Base-by-base conservation (phyloP, 768 basidiomycete genomes). In the Leucogyrophana mollusca region DNA sequence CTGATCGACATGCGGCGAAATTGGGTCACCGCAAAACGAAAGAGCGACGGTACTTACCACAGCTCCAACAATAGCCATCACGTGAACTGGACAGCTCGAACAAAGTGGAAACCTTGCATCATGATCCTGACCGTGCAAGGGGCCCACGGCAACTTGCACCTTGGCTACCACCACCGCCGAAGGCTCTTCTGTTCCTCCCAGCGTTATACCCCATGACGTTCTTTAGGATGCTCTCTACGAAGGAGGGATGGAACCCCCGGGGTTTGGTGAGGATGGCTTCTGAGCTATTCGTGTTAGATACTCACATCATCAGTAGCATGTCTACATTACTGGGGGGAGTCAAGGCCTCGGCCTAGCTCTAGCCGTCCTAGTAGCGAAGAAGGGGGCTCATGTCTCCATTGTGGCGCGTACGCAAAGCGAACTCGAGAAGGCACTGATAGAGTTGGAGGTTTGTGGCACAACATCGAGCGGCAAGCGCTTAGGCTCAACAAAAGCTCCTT, bases 251-350 rank as follows among this genome's bases (percentile, higher is more conserved):
- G 62, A 49, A 56, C 27, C 59, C 65, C 8, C 50, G 55, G 21
- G 57, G 55, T 10, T 21, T 47, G 24, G 46, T 47, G 32, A 47
- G 46, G n/a, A n/a, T n/a, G n/a, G n/a, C n/a, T n/a, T n/a, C n/a
- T n/a, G n/a, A n/a, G n/a, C n/a, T n/a, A n/a, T n/a, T n/a, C n/a
- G n/a, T n/a, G n/a, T n/a, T n/a, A n/a, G n/a, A n/a, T n/a, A n/a
- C n/a, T n/a, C n/a, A n/a, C n/a, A n/a, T n/a, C n/a, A n/a, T n/a
- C n/a, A 94, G n/a, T n/a, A n/a, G 93, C 89, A 93, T 54, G 81
- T 83, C 65, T 90, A 91, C 60, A 72, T 95, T 14, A 91, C 91
- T 0, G 93, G 93, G 2, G 92, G 89, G 3, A 87, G 83, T 34
- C 73, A 82, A 11, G 93, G 93, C 1, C 78, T 94, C 0, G 93